Evolutionary conservation across 768 basidiomycete genomes (phyloP).

Genomic region (Udeniomyces megalosporus): DNA sequence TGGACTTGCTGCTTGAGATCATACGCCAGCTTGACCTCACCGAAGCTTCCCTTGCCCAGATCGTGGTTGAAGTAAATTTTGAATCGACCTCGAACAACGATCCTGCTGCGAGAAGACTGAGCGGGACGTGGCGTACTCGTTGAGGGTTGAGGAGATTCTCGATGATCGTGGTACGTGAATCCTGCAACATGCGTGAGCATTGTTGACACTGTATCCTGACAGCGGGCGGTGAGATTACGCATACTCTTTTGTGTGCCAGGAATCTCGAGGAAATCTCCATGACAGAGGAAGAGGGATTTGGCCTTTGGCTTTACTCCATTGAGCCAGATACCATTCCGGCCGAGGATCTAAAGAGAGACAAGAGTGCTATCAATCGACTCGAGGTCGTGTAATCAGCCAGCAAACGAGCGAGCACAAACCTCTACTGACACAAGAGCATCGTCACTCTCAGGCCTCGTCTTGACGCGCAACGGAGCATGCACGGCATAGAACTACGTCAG

Average conservation of each 20-base stretch:
- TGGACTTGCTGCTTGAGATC: background rate
- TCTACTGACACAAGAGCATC: no score
- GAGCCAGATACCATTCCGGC: constrained; percentile 2
- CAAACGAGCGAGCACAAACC: no score
- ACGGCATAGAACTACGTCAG: no score
- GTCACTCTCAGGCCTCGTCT: no score
- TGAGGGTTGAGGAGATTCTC: no score
- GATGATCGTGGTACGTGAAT: background rate
- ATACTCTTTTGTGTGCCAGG: background rate
- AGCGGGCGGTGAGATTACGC: background rate
- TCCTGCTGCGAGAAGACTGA: background rate
- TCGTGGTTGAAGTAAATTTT: background rate
- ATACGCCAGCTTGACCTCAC: constrained; percentile 2
- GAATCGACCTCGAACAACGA: background rate
- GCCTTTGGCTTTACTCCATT: background rate
- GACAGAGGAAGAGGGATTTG: background rate
- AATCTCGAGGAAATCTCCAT: constrained; percentile 9
- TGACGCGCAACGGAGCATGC: no score
- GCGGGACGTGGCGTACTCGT: no score
- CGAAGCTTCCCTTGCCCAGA: constrained; percentile 8
- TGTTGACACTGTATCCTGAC: background rate
- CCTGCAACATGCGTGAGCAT: background rate
- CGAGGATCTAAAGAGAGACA: background rate
- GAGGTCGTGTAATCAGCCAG: no score
- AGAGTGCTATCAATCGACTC: no score